Conservation (phyloP, 208 protist species). For the Leishmania tropica region DNA sequence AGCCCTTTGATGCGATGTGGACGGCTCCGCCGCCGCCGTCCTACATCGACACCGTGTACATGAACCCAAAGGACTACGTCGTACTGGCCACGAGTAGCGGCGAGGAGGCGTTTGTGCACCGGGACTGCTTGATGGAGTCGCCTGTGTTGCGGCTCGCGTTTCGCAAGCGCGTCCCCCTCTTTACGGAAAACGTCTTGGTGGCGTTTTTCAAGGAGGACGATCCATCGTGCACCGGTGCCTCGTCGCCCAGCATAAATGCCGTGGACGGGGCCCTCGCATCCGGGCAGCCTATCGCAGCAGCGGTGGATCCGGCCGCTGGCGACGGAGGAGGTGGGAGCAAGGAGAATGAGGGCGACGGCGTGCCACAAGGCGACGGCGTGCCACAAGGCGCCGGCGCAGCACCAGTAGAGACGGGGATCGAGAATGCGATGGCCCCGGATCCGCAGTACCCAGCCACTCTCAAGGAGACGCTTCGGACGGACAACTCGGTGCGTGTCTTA, state of each 20-base stretch:
- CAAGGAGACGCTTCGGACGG: slow-evolving; percentile 40
- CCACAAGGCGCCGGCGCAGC: neutral
- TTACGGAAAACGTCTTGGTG: slow-evolving; percentile 35
- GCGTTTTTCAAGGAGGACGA: slow-evolving; percentile 25
- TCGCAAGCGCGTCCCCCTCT: slow-evolving; percentile 39
- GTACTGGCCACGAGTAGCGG: slow-evolving; percentile 61
- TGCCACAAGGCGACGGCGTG: neutral
- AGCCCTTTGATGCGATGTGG: slow-evolving; percentile 88
- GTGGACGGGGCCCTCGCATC: neutral
- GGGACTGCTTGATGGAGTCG: slow-evolving; percentile 61
- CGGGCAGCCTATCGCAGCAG: neutral
- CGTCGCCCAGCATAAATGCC: neutral
- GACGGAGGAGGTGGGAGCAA: neutral
- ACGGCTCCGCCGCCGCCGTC: slow-evolving; percentile 81
- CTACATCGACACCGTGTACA: slow-evolving; percentile 66
- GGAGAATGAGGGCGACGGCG: neutral
- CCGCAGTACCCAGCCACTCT: slow-evolving; percentile 19
- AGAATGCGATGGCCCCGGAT: neutral
- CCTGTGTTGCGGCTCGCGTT: slow-evolving; percentile 65
- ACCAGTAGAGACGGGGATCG: neutral
- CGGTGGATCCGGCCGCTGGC: neutral
- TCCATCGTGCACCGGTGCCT: neutral
- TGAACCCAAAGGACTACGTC: slow-evolving; percentile 68
- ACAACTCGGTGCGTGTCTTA: slow-evolving; percentile 43
- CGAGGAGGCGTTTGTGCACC: slow-evolving; percentile 59